Conservation (phyloP, 2,329 filamentous ascomycete genomes). For the Diaporthe ilicicola region DNA sequence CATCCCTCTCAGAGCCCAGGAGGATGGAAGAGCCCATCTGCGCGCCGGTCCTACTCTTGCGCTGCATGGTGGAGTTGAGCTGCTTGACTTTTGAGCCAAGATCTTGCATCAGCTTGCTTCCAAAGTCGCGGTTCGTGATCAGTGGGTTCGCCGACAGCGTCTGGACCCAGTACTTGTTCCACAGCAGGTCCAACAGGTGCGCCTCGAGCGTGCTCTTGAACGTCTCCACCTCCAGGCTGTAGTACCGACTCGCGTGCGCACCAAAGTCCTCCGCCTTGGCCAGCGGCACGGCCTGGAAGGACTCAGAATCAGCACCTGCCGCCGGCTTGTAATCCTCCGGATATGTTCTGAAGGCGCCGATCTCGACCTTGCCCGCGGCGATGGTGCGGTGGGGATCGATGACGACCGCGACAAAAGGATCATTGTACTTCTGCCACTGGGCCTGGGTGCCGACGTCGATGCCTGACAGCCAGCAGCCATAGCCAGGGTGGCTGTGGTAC, state of each 20-base stretch:
- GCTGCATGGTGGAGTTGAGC: conserved; percentile 54
- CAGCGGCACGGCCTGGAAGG: conserved; percentile 83
- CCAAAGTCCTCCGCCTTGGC: conserved; percentile 96
- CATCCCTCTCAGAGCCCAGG: conserved; percentile 37
- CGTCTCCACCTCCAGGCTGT: conserved; percentile 88
- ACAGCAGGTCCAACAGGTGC: conserved; percentile 85
- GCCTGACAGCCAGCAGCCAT: conserved; percentile 96
- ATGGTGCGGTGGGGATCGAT: conserved; percentile 97
- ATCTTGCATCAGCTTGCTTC: conserved; percentile 90
- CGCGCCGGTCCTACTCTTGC: conserved; percentile 40
- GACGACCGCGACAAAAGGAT: conserved; percentile 94
- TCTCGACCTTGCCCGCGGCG: conserved; percentile 93
- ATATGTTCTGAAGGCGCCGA: conserved; percentile 94
- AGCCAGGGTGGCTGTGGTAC: conserved; percentile 98
- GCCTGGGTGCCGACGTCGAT: conserved; percentile 93
- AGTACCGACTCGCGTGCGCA: conserved; percentile 90
- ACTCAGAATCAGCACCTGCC: conserved; percentile 50
- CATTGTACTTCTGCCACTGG: conserved; percentile 84
- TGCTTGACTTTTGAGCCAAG: conserved; percentile 83
- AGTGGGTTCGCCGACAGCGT: conserved; percentile 92
- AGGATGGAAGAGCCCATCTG: conserved; percentile 33
- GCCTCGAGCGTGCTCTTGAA: conserved; percentile 94
- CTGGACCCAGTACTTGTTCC: conserved; percentile 99
- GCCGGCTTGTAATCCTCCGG: conserved; percentile 74
- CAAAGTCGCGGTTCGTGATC: conserved; percentile 91